phyloP scores from a whole-genome alignment of 2,329 filamentous ascomycete species.

The Nemania sp. region DNA sequence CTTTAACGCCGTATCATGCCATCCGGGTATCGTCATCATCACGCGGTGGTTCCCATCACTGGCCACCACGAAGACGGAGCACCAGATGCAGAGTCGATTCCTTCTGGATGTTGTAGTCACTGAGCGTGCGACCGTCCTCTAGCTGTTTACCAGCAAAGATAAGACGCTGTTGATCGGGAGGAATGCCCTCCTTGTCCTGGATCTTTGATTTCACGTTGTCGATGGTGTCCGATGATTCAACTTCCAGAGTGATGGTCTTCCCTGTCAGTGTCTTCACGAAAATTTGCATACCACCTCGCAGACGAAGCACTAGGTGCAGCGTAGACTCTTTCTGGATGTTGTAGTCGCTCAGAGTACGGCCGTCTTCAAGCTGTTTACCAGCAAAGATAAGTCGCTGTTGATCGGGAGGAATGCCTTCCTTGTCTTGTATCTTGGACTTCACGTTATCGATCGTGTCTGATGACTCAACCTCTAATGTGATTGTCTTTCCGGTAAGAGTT shows the following conservation, averaged over 20 bases:
- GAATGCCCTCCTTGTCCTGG: conserved; percentile 73
- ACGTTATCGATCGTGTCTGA: conserved; percentile 94
- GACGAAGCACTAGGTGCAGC: conserved; percentile 77
- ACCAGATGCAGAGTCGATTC: conserved; percentile 73
- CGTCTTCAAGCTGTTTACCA: conserved; percentile 91
- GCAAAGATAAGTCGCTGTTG: conserved; percentile 94
- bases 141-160: conserved; percentile 73
- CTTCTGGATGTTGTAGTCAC: conserved; percentile 89
- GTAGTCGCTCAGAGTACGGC: conserved; percentile 89
- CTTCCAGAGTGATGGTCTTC: conserved; percentile 71
- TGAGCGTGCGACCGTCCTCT: conserved; percentile 77
- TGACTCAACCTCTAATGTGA: conserved; percentile 87
- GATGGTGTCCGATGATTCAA: conserved; percentile 69
- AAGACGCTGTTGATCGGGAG: conserved; percentile 70
- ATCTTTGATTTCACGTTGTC: conserved; percentile 74
- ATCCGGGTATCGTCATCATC: conserved; percentile 32
- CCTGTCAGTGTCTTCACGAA: conserved; percentile 73
- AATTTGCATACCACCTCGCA: conserved; percentile 80
- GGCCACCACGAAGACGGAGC: conserved; percentile 70
- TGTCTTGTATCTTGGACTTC: conserved; percentile 90
- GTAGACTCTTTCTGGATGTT: conserved; percentile 95
- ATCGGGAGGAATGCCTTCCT: conserved; percentile 92
- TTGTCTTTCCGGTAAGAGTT: conserved; percentile 89
- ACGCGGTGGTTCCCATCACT: conserved; percentile 40
- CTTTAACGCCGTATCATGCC: conserved; percentile 38